Evolutionary conservation across 116 monocot genomes (phyloP).

Genomic region (Dioscorea cayenensis): DNA sequence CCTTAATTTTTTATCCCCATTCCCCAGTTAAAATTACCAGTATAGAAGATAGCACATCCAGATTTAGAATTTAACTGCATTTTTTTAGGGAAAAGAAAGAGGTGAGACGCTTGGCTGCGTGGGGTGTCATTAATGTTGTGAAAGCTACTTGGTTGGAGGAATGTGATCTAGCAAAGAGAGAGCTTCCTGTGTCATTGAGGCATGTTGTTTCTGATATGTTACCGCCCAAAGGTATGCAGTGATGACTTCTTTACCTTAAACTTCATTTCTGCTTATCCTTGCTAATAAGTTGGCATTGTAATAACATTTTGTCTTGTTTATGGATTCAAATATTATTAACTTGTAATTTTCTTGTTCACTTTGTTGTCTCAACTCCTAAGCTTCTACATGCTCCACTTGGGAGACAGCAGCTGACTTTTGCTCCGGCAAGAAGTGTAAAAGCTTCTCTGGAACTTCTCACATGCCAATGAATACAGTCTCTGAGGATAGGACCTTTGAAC

Average conservation of each 20-base stretch:
- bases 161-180: slow-evolving; percentile 71
- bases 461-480: slow-evolving; percentile 8
- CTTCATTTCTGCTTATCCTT: not conserved
- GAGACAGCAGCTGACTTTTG: slow-evolving; percentile 18
- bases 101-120: slow-evolving; percentile 70
- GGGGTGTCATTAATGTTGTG: slow-evolving; percentile 79
- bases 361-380: slow-evolving; percentile 8
- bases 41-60: not conserved
- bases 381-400: slow-evolving; percentile 15
- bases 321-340: not conserved
- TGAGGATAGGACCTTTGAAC: slow-evolving; percentile 14
- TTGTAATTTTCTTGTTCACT: not conserved
- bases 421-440: slow-evolving; percentile 26
- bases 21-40: not conserved
- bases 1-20: not conserved
- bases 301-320: not conserved
- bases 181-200: slow-evolving; percentile 59
- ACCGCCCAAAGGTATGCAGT: slow-evolving; percentile 48
- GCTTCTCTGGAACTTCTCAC: slow-evolving; percentile 8
- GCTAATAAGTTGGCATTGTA: not conserved
- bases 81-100: slow-evolving; percentile 81
- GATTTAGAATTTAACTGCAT: slow-evolving; percentile 8
- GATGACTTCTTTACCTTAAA: not conserved
- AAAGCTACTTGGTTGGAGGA: slow-evolving; percentile 85
- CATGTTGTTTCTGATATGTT: slow-evolving; percentile 52